These are phyloP conservation scores for Septoria linicola DNA, from an alignment of 2,329 filamentous ascomycete genomes.

Conservation along the genomic window DNA sequence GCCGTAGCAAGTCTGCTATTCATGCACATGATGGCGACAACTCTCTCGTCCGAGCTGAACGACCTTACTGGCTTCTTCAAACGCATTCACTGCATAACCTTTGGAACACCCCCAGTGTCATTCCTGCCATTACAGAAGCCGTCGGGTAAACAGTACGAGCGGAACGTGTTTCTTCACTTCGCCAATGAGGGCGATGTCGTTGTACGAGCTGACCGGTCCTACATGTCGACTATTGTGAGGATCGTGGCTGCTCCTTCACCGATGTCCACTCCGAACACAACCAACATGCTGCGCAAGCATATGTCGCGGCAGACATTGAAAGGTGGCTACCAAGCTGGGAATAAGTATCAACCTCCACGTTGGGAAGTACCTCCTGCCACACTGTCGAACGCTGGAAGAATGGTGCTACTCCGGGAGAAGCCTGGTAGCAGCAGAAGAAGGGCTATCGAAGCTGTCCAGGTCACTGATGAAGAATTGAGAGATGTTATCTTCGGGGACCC, in stretches of 20 bases:
- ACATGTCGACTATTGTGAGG: constrained; percentile 70
- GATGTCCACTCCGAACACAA: constrained; percentile 10
- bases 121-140: constrained; percentile 67
- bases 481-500: constrained; percentile 78
- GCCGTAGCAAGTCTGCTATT: constrained; percentile 79
- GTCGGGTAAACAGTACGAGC: constrained; percentile 45
- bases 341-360: constrained; percentile 28
- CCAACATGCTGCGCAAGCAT: constrained; percentile 14
- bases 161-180: constrained; percentile 75
- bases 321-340: constrained; percentile 3
- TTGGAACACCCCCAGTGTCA: constrained; percentile 77
- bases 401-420: constrained; percentile 62
- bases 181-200: constrained; percentile 87
- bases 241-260: constrained; percentile 57
- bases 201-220: constrained; percentile 70
- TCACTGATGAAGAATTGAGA: constrained; percentile 66
- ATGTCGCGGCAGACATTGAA: constrained; percentile 15
- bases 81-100: constrained; percentile 79
- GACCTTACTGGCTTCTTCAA: constrained; percentile 68
- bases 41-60: constrained; percentile 66
- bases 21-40: constrained; percentile 71
- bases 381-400: constrained; percentile 67
- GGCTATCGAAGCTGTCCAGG: constrained; percentile 65
- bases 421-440: constrained; percentile 44
- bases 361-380: constrained; percentile 68